Percentiles rank a stretch among this genome's conserved stretches.
Evolutionary conservation across 768 basidiomycete genomes (phyloP).

Genomic region (Hemileccinum rubropunctum): DNA sequence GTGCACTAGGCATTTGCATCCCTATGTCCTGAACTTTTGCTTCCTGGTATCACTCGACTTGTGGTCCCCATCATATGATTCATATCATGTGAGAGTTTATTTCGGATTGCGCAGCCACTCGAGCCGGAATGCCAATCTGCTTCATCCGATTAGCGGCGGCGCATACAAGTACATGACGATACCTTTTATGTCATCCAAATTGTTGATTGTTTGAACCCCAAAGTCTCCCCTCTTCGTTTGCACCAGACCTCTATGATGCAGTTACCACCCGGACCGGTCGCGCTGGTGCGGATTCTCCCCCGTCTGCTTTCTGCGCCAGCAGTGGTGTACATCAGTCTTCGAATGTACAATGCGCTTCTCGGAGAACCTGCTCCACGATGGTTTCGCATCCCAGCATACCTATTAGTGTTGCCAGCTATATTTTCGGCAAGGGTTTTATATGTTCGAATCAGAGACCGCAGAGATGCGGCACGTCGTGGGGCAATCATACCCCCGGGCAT

Average conservation of each 20-base stretch:
- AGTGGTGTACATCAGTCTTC: conserved; percentile 12
- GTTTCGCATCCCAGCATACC: conserved; percentile 14
- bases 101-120: no score
- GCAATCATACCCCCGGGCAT: conserved; percentile 45
- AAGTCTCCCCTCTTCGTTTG: no score
- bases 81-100: no score
- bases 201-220: no score
- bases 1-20: no score
- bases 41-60: no score
- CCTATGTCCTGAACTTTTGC: no score
- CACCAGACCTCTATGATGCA: conserved; percentile 4
- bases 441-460: conserved; percentile 41
- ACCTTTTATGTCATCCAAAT: no score
- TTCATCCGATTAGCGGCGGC: no score
- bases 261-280: conserved; percentile 33
- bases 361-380: conserved; percentile 6
- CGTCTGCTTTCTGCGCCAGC: conserved; percentile 20
- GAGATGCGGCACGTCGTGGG: conserved; percentile 42
- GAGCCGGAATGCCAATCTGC: no score
- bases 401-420: conserved; percentile 25
- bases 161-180: no score
- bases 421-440: conserved; percentile 33
- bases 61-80: no score
- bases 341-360: conserved; percentile 7
- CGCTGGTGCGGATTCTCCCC: conserved; percentile 31